Base-by-base conservation (phyloP, 768 basidiomycete genomes). In the Lactarius trivialis region DNA sequence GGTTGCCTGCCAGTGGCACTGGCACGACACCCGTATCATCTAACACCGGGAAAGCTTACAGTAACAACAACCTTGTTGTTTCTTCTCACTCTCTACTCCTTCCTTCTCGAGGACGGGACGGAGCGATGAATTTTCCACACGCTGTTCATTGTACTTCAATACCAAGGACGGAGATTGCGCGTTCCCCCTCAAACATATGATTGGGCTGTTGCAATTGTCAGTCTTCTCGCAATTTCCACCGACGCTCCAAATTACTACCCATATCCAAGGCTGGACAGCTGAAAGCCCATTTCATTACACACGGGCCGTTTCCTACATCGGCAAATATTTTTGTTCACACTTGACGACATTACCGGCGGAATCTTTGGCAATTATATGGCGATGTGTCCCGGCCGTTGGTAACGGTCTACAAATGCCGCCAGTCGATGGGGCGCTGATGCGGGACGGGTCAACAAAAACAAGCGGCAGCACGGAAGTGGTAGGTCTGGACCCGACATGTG, bases 161-260 rank as follows among this genome's bases (percentile, higher is more conserved):
- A 45, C 26, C 19, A 26, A 45, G 43, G 45, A 52, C 61, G 61
- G 61, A 63, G 53, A 63, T 63, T 58, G 61, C 61, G 55, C 57
- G 57, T 50, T 26, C 48, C 32, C 12, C 3, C 19, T 28, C 50
- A 51, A 32, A 51, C 50, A 28, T 28, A 51, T 51, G 50, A 51
- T 51, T 51, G 50, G 30, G 50, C 17, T 9, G 8, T 51, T 32
- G 28, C 28, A 55, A 30, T 56, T 41, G 28, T 26, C 43, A 32
- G 30, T 34, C 56, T 63, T 63, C 61, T 62, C n/a, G 21, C 34
- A 54, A 58, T 48, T 63, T 54, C 56, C 61, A 58, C 49, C 51
- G 43, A 53, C 41, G 51, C 61, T 30, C 39, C 41, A 56, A 53
- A 49, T 49, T 58, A 49, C 56, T 14, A 7, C 17, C 56, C 33